Conservation (phyloP, 208 protist genomes). For the Crithidia bombi region DNA sequence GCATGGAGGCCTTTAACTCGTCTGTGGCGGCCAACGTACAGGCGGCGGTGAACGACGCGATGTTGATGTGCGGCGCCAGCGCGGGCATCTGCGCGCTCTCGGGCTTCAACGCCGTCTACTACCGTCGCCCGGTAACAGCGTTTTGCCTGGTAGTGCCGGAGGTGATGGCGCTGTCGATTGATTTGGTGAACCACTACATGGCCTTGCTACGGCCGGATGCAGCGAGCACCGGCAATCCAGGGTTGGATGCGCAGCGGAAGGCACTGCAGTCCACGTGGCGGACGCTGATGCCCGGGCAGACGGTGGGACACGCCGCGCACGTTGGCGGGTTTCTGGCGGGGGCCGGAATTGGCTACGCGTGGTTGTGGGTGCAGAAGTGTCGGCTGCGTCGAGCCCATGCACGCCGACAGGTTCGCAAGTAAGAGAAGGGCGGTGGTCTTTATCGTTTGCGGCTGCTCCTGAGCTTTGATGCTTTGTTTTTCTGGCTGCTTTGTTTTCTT, state of each 20-base stretch:
- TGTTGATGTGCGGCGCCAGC: constrained; percentile 69
- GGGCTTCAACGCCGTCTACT: constrained; percentile 64
- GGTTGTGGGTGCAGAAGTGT: constrained; percentile 31
- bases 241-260: constrained; percentile 12
- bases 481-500: background rate
- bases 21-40: constrained; percentile 32
- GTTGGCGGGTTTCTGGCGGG: constrained; percentile 65
- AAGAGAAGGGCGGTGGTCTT: background rate
- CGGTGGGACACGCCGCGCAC: constrained; percentile 68
- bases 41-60: constrained; percentile 35
- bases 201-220: constrained; percentile 1
- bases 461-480: background rate
- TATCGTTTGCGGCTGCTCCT: too few relatives aligned
- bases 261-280: constrained; percentile 24
- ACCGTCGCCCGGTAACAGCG: constrained; percentile 38
- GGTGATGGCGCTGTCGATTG: constrained; percentile 24
- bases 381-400: constrained; percentile 2
- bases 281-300: constrained; percentile 43
- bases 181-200: constrained; percentile 23
- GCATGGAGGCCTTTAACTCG: constrained; percentile 28
- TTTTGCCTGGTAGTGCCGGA: constrained; percentile 44
- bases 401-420: background rate
- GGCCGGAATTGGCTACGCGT: constrained; percentile 39
- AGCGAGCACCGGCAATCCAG: background rate
- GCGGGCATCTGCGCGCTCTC: constrained; percentile 56